phyloP scores from a whole-genome alignment of 805 yeast genomes.

The Kazachstania bromeliacearum region DNA sequence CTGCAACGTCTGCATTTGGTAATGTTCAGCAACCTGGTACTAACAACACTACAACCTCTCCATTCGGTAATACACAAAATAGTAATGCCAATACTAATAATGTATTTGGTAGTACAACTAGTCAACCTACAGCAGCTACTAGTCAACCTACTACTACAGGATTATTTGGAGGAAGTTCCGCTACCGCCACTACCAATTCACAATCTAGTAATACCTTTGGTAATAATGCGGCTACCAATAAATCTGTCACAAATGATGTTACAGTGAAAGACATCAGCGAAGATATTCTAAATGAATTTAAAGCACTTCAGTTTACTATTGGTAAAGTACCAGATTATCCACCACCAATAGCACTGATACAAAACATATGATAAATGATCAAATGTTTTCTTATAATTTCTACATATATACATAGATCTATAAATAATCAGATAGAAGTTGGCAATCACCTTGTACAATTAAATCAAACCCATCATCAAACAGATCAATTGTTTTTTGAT shows the following conservation, averaged over 20 bases:
- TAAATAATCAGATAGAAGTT: constrained; percentile 34
- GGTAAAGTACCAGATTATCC: constrained; percentile 66
- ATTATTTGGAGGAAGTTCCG: background rate
- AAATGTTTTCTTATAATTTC: background rate
- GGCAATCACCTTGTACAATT: constrained; percentile 59
- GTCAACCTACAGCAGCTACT: background rate
- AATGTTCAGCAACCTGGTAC: constrained; percentile 5
- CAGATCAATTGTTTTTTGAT: constrained; percentile 39
- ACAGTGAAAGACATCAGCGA: constrained; percentile 36
- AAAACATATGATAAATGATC: background rate
- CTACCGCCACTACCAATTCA: background rate
- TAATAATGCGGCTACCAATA: background rate
- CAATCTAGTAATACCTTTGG: background rate
- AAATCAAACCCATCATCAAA: constrained; percentile 44
- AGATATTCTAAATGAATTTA: constrained; percentile 38
- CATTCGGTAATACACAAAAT: constrained; percentile 7
- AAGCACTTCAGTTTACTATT: constrained; percentile 38
- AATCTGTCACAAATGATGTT: constrained; percentile 3
- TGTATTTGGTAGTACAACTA: constrained; percentile 5
- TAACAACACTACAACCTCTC: constrained; percentile 7
- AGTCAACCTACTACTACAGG: background rate
- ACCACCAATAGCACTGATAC: constrained; percentile 45
- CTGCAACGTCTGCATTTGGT: constrained; percentile 6
- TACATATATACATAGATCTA: constrained; percentile 1
- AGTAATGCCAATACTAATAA: background rate